Evolutionary conservation across 2,329 filamentous ascomycete genomes (phyloP).

Genomic region (Aspergillus texensis): DNA sequence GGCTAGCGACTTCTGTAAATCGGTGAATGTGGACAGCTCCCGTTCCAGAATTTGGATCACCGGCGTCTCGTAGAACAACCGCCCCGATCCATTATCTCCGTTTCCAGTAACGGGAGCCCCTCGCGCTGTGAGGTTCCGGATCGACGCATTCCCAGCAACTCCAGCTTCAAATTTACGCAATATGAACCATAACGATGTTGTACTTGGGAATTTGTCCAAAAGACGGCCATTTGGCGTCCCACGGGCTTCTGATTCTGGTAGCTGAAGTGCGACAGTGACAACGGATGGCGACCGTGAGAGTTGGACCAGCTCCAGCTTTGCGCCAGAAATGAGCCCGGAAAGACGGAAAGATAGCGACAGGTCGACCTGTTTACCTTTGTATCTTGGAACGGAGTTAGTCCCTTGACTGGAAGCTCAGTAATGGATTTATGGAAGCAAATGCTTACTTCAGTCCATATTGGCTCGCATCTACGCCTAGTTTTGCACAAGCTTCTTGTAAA

Average conservation of each 20-base stretch:
- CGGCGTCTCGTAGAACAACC: slow-evolving; percentile 86
- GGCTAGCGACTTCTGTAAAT: slow-evolving; percentile 84
- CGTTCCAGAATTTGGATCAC: slow-evolving; percentile 81
- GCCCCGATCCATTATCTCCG: slow-evolving; percentile 63
- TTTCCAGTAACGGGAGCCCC: slow-evolving; percentile 65
- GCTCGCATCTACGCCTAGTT: slow-evolving; percentile 71
- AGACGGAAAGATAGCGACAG: slow-evolving; percentile 82
- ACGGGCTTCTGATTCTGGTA: slow-evolving; percentile 71
- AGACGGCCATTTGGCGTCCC: slow-evolving; percentile 68
- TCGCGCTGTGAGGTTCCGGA: slow-evolving; percentile 80
- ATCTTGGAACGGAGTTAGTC: slow-evolving; percentile 48
- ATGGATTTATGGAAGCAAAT: not conserved
- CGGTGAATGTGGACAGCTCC: slow-evolving; percentile 73
- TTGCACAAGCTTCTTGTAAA: slow-evolving; percentile 81
- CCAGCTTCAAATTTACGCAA: slow-evolving; percentile 86
- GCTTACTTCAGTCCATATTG: slow-evolving; percentile 81
- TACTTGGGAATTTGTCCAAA: slow-evolving; percentile 83
- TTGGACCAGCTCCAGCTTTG: slow-evolving; percentile 88
- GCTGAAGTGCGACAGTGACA: slow-evolving; percentile 84
- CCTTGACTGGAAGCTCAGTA: not conserved
- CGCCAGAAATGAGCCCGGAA: slow-evolving; percentile 78
- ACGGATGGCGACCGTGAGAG: slow-evolving; percentile 82
- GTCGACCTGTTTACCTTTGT: slow-evolving; percentile 84
- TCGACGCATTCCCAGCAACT: slow-evolving; percentile 61
- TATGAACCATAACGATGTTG: slow-evolving; percentile 85